Conservation (phyloP, 148 eudicot species). For the Simmondsia chinensis region DNA sequence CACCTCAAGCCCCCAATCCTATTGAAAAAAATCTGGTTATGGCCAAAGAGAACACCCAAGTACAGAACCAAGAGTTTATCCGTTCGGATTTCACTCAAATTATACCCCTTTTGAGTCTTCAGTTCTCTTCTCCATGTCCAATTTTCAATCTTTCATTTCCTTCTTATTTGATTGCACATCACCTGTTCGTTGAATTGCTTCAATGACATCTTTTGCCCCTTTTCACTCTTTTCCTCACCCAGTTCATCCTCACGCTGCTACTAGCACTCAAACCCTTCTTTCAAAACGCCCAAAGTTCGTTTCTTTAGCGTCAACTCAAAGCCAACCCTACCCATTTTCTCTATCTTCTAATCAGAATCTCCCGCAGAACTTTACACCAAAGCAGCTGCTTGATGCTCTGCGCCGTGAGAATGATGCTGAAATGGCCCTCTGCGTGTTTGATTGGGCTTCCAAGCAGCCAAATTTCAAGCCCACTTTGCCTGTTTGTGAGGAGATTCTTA, state of each 20-base stretch:
- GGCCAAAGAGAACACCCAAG: too few relatives aligned
- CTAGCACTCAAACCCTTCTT: not conserved
- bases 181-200: too few relatives aligned
- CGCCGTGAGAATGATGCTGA: slow-evolving; percentile 49
- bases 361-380: slow-evolving; percentile 44
- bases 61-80: too few relatives aligned
- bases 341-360: slow-evolving; percentile 25
- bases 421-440: slow-evolving; percentile 55
- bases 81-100: too few relatives aligned
- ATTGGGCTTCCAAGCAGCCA: slow-evolving; percentile 80
- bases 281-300: slow-evolving; percentile 9
- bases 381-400: slow-evolving; percentile 52
- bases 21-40: too few relatives aligned
- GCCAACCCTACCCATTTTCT: slow-evolving; percentile 24
- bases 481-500: slow-evolving; percentile 54
- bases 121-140: too few relatives aligned
- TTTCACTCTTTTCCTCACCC: slow-evolving; percentile 19
- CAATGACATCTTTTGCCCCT: slow-evolving; percentile 7
- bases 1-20: too few relatives aligned
- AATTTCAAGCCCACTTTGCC: slow-evolving; percentile 59
- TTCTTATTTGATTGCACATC: too few relatives aligned
- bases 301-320: slow-evolving; percentile 8
- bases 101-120: too few relatives aligned
- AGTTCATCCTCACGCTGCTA: not conserved
- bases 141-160: too few relatives aligned